phyloP scores from a whole-genome alignment of 164 flowering plant species.

The Magnolia changhungtana region DNA sequence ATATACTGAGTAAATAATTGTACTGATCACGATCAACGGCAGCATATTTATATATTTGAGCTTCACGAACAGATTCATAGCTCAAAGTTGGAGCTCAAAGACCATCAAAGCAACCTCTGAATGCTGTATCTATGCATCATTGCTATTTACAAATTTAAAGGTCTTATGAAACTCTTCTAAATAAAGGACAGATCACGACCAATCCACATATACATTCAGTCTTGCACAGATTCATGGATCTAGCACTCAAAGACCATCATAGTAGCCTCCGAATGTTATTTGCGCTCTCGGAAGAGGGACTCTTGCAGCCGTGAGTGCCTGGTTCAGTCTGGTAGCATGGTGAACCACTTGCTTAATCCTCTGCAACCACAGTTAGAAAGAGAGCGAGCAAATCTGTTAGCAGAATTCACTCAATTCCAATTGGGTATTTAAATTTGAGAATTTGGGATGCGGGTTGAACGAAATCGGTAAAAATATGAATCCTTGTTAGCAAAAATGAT shows the following conservation, averaged over 20 bases:
- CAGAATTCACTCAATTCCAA: background rate
- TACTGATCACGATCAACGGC: background rate
- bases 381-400: background rate
- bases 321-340: constrained; percentile 50
- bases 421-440: background rate
- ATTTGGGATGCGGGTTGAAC: background rate
- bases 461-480: no score
- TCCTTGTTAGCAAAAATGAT: no score
- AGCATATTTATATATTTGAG: background rate
- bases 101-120: constrained; percentile 1
- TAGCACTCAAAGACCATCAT: constrained; percentile 32
- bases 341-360: constrained; percentile 59
- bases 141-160: no score
- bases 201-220: background rate
- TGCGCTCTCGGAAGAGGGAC: constrained; percentile 52
- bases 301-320: constrained; percentile 48
- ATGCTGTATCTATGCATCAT: background rate
- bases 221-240: background rate
- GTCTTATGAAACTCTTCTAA: no score
- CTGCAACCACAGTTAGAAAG: constrained; percentile 28
- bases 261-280: constrained; percentile 55
- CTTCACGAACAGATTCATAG: background rate
- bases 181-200: background rate
- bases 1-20: background rate
- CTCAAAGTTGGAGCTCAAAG: background rate